A percentile compares a stretch with the other conserved stretches of the same genome.
phyloP scores from a whole-genome alignment of 495 filamentous ascomycete genomes.

The Sphaerosporella brunnea region DNA sequence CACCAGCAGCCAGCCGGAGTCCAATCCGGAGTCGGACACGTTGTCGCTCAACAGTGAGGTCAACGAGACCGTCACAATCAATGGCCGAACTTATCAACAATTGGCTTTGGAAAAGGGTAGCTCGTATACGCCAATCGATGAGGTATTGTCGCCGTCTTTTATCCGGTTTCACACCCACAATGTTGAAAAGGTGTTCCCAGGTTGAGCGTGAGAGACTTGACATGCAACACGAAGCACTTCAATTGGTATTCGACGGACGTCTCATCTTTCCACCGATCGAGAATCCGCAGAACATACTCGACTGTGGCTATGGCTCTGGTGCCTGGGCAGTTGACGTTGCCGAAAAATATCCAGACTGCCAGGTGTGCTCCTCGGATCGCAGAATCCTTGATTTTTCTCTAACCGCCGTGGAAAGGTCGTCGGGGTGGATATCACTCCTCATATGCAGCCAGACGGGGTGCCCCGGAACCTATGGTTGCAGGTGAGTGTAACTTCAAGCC shows the following conservation, averaged over 20 bases:
- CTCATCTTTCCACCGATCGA: conserved; percentile 56
- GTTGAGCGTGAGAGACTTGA: conserved; percentile 64
- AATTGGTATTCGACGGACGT: conserved; percentile 52
- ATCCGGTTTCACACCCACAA: not conserved
- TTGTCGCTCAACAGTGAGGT: conserved; percentile 39
- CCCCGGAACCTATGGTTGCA: conserved; percentile 24
- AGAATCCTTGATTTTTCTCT: not conserved
- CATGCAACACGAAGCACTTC: conserved; percentile 51
- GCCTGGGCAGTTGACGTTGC: conserved; percentile 44
- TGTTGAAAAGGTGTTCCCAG: conserved; percentile 36
- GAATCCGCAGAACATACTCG: conserved; percentile 48
- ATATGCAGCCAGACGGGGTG: conserved; percentile 43
- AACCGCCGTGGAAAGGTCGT: conserved; percentile 41
- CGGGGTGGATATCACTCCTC: conserved; percentile 63
- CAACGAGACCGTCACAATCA: conserved; percentile 44
- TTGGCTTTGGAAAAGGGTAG: conserved; percentile 53
- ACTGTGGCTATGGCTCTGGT: conserved; percentile 57
- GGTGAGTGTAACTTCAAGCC: conserved; percentile 9
- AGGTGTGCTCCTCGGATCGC: conserved; percentile 38
- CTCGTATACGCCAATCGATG: conserved; percentile 70
- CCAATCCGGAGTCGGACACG: conserved; percentile 23
- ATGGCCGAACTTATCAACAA: conserved; percentile 54
- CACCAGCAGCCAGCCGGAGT: conserved; percentile 13
- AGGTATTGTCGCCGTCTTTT: conserved; percentile 36
- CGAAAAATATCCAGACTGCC: conserved; percentile 50